A percentile compares a stretch with the other conserved stretches of the same genome.
Evolutionary conservation across 805 yeast genomes (phyloP).

Genomic region (Candida berthetii): DNA sequence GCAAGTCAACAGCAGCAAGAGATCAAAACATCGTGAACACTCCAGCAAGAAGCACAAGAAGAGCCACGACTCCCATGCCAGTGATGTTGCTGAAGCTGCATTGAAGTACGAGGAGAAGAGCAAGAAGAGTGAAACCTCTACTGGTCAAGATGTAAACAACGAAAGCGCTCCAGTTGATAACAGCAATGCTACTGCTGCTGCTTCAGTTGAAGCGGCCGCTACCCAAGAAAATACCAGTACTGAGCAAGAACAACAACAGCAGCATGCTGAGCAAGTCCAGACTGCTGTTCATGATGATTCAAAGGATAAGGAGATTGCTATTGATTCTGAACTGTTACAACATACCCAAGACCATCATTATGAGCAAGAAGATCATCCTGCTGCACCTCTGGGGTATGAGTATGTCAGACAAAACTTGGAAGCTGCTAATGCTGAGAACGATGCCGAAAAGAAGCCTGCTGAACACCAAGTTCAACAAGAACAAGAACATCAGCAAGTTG

Average conservation of each 20-base stretch:
- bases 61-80: not conserved
- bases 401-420: not conserved
- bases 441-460: not conserved
- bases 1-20: conserved; percentile 13
- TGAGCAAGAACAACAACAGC: too few species aligned
- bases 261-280: too few species aligned
- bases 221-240: not conserved
- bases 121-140: conserved; percentile 3
- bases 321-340: conserved; percentile 16
- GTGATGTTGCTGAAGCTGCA: conserved; percentile 4
- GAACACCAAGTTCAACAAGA: not conserved
- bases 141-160: not conserved
- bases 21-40: conserved; percentile 1
- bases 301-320: conserved; percentile 8
- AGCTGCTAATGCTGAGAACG: not conserved
- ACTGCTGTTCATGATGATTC: not conserved
- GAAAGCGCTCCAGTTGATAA: not conserved
- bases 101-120: conserved; percentile 1
- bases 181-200: conserved; percentile 1
- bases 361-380: too few species aligned
- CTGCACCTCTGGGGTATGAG: too few species aligned
- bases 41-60: not conserved
- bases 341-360: conserved; percentile 2
- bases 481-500: not conserved
- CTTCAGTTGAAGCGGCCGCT: not conserved